Base-by-base conservation (phyloP, 257 asterid genomes). In the Vinca minor region DNA sequence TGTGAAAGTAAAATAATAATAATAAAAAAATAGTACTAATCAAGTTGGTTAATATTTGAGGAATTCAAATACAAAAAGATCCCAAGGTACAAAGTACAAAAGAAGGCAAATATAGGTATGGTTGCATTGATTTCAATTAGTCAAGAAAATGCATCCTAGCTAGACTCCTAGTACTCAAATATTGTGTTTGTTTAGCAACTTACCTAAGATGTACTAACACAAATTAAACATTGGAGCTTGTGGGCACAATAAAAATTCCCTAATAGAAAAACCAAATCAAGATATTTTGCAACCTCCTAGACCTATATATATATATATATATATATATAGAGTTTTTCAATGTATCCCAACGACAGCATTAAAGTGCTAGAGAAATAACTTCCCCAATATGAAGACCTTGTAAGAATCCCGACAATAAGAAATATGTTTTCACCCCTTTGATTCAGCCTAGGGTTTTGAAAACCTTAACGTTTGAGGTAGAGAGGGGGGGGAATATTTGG, bases 401-500 rank as follows among this genome's bases (percentile, higher is more conserved):
- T 67, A 47, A 73, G 77, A 42, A 70, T 66, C 48, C 78, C 53
- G 45, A 36, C 41, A 65, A 65, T 63, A 44, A 65, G 21, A 66
- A 69, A 58, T 64, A 29, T 13, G 63, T 58, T 58, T 65, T 68
- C 54, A 47, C 15, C 78, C 78, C 87, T 59, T 78, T 54, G 95
- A 86, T 86, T 80, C 82, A 76, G 82, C 96, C 89, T 89, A 81
- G 90, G 95, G 87, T 81, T 83, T 86, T 65, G 83, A 60, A 70
- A 77, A 75, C 69, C 65, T 39, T 64, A 73, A 45, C 50, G 59
- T n/a, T 11, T 44, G 38, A 34, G 38, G 38, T 34, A 7, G 38
- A 2, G 38, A 7, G 3, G 38, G 38, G 3, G 38, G 79, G 73
- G 95, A 83, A 88, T 84, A 88, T 84, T 73, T 89, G 85, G 95